Evolutionary conservation across 2,329 filamentous ascomycete genomes (phyloP).

Genomic region (Pseudopithomyces maydicus): DNA sequence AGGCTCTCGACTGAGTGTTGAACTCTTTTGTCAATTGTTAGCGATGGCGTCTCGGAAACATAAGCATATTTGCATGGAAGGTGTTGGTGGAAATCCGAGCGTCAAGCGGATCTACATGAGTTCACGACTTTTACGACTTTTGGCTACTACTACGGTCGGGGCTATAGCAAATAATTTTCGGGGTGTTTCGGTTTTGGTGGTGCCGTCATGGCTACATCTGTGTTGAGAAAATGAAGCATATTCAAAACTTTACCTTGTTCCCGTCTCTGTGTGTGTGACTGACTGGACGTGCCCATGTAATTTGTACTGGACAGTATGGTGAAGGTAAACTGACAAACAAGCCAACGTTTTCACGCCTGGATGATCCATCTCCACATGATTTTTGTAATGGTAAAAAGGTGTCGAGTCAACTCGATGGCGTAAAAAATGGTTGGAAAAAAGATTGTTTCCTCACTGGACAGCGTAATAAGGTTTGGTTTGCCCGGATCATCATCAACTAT

Average conservation of each 20-base stretch:
- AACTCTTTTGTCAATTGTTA: constrained; percentile 22
- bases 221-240: not conserved
- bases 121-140: constrained; percentile 23
- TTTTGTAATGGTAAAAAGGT: too few species aligned
- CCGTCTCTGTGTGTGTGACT: too few species aligned
- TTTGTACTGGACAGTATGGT: too few species aligned
- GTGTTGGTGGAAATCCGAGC: constrained; percentile 29
- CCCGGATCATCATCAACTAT: too few species aligned
- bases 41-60: constrained; percentile 40
- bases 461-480: too few species aligned
- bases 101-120: constrained; percentile 24
- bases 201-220: not conserved
- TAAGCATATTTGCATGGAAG: constrained; percentile 20
- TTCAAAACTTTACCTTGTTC: not conserved
- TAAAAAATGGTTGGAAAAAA: too few species aligned
- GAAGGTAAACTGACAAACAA: too few species aligned
- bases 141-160: constrained; percentile 7
- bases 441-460: too few species aligned
- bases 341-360: too few species aligned
- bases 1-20: constrained; percentile 24
- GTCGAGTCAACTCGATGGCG: too few species aligned
- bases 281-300: too few species aligned
- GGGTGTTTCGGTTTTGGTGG: constrained; percentile 1
- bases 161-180: constrained; percentile 1
- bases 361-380: too few species aligned